These are phyloP conservation scores for Protostelium mycophagum DNA, from an alignment of 78 protist species.

Conservation along the genomic window DNA sequence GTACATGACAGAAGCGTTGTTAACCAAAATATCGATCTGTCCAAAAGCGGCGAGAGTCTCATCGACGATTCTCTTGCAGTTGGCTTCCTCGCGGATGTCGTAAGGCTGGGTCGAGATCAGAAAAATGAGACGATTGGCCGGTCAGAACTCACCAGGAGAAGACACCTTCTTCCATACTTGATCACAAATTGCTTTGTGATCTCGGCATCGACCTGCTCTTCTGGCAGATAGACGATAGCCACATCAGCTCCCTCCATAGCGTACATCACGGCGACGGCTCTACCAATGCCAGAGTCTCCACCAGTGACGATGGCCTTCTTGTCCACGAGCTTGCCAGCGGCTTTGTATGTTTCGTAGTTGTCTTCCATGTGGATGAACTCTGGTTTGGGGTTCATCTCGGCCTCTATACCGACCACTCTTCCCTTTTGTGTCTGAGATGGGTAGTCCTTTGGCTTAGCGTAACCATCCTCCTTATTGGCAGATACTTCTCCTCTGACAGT, in stretches of 20 bases:
- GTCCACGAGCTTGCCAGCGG: constrained; percentile 16
- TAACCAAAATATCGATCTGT: constrained; percentile 19
- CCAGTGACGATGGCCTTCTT: constrained; percentile 36
- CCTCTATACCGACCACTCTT: neutral
- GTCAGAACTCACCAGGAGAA: neutral
- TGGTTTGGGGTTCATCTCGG: neutral
- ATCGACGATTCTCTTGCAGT: neutral
- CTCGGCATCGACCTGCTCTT: constrained; percentile 30
- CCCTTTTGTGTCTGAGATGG: neutral
- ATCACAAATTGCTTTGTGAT: constrained; percentile 33
- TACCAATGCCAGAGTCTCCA: constrained; percentile 47
- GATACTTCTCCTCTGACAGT: neutral
- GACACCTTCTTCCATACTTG: constrained; percentile 17
- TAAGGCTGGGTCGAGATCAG: neutral
- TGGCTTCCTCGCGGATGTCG: neutral
- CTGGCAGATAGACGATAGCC: constrained; percentile 18
- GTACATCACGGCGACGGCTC: constrained; percentile 33
- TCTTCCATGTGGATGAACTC: constrained; percentile 1
- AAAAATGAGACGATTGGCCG: neutral
- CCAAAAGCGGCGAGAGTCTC: neutral
- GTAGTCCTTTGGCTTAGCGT: neutral
- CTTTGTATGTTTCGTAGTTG: constrained; percentile 11
- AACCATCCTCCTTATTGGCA: neutral
- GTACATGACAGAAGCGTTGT: constrained; percentile 27
- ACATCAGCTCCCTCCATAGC: constrained; percentile 38